Conservation (phyloP, 2,329 filamentous ascomycete species). For the Colletotrichum graminicola region DNA sequence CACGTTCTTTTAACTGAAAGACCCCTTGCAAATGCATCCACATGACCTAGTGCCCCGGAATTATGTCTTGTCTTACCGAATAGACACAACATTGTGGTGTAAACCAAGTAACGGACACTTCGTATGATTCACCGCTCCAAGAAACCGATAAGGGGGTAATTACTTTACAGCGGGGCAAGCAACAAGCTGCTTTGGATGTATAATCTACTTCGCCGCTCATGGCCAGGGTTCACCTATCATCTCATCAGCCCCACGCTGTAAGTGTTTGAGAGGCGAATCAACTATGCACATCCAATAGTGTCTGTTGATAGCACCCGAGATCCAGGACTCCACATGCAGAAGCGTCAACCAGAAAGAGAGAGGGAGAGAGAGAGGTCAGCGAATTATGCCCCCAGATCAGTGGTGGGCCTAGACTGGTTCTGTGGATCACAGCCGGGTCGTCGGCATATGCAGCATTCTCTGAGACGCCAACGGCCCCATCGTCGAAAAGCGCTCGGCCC, state of each 20-base stretch:
- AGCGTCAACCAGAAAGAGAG: too few species aligned
- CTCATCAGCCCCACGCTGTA: neutral
- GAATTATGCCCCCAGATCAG: neutral
- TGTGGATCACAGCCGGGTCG: slow-evolving; percentile 1
- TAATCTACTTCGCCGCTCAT: too few species aligned
- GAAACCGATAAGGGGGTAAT: neutral
- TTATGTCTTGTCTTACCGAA: too few species aligned
- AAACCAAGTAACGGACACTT: neutral
- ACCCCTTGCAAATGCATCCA: too few species aligned
- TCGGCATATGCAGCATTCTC: neutral
- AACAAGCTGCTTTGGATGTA: neutral
- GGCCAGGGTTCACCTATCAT: neutral
- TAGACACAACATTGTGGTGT: neutral
- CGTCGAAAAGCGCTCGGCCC: neutral
- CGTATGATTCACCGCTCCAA: too few species aligned
- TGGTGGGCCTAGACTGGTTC: neutral
- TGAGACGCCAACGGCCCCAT: slow-evolving; percentile 8
- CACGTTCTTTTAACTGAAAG: neutral
- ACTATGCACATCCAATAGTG: neutral
- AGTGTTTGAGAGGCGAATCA: neutral
- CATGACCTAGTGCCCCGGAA: too few species aligned
- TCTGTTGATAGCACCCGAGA: neutral
- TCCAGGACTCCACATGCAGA: neutral
- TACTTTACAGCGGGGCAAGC: neutral
- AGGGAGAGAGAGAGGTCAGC: too few species aligned